Conservation (phyloP, 768 basidiomycete genomes). For the Tubosaeta sp. region DNA sequence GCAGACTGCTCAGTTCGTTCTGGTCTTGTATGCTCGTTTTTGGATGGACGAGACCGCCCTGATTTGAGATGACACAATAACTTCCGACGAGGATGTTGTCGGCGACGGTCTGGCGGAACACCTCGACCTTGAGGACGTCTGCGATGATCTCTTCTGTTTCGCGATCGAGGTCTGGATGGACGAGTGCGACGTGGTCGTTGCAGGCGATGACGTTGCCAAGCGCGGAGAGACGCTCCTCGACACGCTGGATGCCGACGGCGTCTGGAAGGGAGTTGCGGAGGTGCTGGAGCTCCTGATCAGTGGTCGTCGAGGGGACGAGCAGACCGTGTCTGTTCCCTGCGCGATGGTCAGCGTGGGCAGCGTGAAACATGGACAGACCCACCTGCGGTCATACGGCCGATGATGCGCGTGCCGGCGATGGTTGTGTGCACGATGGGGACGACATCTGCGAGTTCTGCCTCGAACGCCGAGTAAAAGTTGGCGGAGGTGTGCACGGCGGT, state of each 20-base stretch:
- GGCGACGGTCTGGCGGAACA: constrained; percentile 96
- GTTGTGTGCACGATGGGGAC: constrained; percentile 95
- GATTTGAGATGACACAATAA: constrained; percentile 93
- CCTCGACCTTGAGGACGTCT: constrained; percentile 97
- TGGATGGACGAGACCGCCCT: constrained; percentile 97
- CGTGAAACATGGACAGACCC: background rate
- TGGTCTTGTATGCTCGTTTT: constrained; percentile 97
- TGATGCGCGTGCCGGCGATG: constrained; percentile 90
- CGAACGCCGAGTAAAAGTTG: constrained; percentile 98
- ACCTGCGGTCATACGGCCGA: constrained; percentile 93
- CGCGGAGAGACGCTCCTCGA: constrained; percentile 95
- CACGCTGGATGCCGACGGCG: constrained; percentile 87
- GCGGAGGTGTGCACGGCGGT: constrained; percentile 90
- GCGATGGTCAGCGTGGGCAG: background rate
- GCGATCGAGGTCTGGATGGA: constrained; percentile 96
- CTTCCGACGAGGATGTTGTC: constrained; percentile 96
- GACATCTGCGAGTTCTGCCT: constrained; percentile 89
- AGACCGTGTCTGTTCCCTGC: constrained; percentile 92
- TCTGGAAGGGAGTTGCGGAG: constrained; percentile 94
- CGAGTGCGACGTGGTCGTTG: constrained; percentile 98
- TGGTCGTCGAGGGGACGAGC: constrained; percentile 91
- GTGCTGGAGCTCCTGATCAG: constrained; percentile 98
- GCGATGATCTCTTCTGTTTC: constrained; percentile 99
- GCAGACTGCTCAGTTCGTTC: constrained; percentile 89
- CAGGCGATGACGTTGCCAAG: constrained; percentile 98